A percentile compares a stretch with the other conserved stretches of the same genome.
Evolutionary conservation across 768 basidiomycete genomes (phyloP).

Genomic region (Kwoniella shandongensis): DNA sequence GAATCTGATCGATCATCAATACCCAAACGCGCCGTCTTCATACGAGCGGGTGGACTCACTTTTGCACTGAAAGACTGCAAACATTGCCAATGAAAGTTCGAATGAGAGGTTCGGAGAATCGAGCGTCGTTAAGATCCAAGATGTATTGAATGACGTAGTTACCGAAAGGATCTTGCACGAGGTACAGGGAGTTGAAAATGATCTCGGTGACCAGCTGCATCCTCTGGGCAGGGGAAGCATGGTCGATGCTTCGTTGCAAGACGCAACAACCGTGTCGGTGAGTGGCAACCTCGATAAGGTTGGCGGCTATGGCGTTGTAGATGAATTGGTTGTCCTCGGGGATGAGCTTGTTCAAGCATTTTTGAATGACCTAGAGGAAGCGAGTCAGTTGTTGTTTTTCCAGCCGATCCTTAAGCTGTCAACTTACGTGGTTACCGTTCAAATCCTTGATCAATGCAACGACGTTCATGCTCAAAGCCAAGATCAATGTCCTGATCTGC

Average conservation of each 20-base stretch:
- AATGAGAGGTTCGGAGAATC: constrained; percentile 96
- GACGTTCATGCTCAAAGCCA: constrained; percentile 94
- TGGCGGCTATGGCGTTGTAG: constrained; percentile 97
- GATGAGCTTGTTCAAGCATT: constrained; percentile 95
- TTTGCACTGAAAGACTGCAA: constrained; percentile 95
- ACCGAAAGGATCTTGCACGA: constrained; percentile 87
- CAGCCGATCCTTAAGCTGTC: not conserved
- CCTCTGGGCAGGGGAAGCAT: constrained; percentile 74
- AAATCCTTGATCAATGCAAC: constrained; percentile 97
- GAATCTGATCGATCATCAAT: constrained; percentile 57
- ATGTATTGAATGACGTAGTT: constrained; percentile 72
- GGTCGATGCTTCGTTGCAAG: constrained; percentile 95
- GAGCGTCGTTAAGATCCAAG: constrained; percentile 94
- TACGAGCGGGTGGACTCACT: constrained; percentile 53
- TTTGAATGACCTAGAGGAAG: constrained; percentile 87
- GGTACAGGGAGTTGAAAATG: constrained; percentile 93
- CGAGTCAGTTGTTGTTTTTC: not conserved
- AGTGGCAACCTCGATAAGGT: constrained; percentile 93
- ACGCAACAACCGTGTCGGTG: constrained; percentile 90
- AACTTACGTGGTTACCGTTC: constrained; percentile 54
- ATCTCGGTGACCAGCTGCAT: constrained; percentile 98
- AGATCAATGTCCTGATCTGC: constrained; percentile 94
- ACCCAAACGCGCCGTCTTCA: not conserved
- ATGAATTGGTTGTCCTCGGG: constrained; percentile 99
- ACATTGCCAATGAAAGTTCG: constrained; percentile 97